Evolutionary conservation across 768 basidiomycete species (phyloP), one percentile per base, ranked within the genome.

Genomic region (Saitozyma sp.): DNA sequence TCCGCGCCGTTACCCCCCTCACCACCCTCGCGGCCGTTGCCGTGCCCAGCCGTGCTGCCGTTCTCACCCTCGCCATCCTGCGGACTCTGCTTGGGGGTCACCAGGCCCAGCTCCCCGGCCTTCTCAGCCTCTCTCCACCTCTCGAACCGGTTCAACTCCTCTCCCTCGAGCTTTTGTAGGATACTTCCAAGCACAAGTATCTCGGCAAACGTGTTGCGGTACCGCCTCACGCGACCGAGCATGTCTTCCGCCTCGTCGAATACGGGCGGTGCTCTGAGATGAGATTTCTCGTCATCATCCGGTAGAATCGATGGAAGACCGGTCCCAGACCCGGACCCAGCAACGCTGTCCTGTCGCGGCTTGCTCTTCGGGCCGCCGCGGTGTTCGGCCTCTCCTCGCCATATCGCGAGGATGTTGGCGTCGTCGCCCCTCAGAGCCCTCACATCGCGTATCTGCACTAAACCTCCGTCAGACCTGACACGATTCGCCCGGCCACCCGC

Each of bases 391-490:
- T 70, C 73, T 8, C 70, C 66, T 8, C 63, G 48, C 70, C 70
- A 78, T 41, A 71, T 63, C 0, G 46, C 58, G 8, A 69, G 37
- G n/a, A 71, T 62, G n/a, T 72, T 56, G 0, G 62, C 59, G 48
- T 73, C 69, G 40, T 67, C 65, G 1, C 70, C 73, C 13, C 70
- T 63, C 3, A 74, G n/a, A 0, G 74, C 68, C 55, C 59, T 65
- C 4, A 76, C 73, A 55, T 78, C 75, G 9, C 79, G 66, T 6
- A 65, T 50, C 61, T 80, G 79, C 1, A 80, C 72, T 74, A 45
- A 8, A 41, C 40, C 13, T 14, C 13, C 42, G 40, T 56, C 45
- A 46, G 45, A 2, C 45, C 45, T 46, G 13, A 11, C n/a, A 17
- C 11, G n/a, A 46, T 2, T 17, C 6, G 2, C 6, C 45, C 11